A percentile compares a stretch with the other conserved stretches of the same genome.
These are phyloP conservation scores for Collybia mongolica DNA, from an alignment of 768 basidiomycete species.

Conservation along the genomic window DNA sequence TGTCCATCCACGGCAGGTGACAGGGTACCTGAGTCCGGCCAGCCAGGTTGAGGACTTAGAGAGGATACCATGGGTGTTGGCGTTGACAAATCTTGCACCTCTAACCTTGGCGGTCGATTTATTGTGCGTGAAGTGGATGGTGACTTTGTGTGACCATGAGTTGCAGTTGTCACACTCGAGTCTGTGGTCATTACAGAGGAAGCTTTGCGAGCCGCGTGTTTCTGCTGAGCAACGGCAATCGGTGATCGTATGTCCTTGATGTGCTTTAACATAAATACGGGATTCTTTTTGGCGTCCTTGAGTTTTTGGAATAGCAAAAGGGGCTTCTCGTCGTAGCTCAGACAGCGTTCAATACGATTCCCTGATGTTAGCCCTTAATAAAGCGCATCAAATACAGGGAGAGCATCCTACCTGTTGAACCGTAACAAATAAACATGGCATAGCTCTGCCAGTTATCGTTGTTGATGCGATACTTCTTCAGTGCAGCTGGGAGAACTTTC, in stretches of 20 bases:
- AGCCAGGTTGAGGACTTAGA: constrained; percentile 66
- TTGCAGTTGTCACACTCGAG: constrained; percentile 37
- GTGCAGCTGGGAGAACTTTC: constrained; percentile 96
- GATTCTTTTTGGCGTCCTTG: constrained; percentile 96
- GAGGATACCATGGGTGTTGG: constrained; percentile 53
- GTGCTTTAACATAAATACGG: constrained; percentile 98
- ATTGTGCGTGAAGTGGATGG: constrained; percentile 37
- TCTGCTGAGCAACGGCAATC: constrained; percentile 94
- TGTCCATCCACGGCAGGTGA: constrained; percentile 51
- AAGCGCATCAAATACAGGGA: not conserved
- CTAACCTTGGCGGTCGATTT: constrained; percentile 67
- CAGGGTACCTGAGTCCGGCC: constrained; percentile 66
- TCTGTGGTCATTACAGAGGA: constrained; percentile 51
- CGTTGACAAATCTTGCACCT: constrained; percentile 61
- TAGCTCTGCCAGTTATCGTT: constrained; percentile 99
- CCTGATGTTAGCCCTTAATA: constrained; percentile 33
- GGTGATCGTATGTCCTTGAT: constrained; percentile 97
- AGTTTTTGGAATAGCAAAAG: constrained; percentile 95
- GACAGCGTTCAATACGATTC: constrained; percentile 85
- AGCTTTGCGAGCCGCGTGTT: constrained; percentile 87
- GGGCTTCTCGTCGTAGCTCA: constrained; percentile 98
- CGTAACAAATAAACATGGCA: constrained; percentile 99
- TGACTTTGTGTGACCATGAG: constrained; percentile 41
- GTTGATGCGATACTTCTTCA: constrained; percentile 99
- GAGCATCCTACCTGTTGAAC: constrained; percentile 68